Evolutionary conservation across 257 asterid species (phyloP), one percentile per base, ranked within the genome.

Genomic region (Coffea canephora): DNA sequence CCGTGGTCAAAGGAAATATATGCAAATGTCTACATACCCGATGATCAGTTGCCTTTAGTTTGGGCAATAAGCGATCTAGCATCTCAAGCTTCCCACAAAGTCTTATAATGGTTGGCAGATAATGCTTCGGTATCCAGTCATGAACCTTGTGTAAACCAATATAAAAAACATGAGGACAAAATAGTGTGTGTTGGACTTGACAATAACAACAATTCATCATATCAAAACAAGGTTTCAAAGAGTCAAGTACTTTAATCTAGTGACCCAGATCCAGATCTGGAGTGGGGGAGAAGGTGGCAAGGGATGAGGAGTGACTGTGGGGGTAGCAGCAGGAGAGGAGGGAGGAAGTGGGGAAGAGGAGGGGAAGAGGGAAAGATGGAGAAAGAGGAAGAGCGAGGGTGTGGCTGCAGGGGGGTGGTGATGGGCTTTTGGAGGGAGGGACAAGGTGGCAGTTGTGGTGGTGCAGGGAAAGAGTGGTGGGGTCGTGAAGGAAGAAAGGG

Each of bases 61-160:
- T 96, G 78, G 99, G 99, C 79, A 96, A 85, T 82, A 96, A 83
- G 41, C 99, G 89, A 87, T 96, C 99, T 78, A 96, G 84, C 95
- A 96, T 92, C 94, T 96, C 99, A 88, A 96, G 99, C 93, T 96
- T 96, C 88, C 99, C 99, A 85, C 99, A 96, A 43, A 96, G 95
- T 79, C 99, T 91, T 82, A 96, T 84, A 78, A 92, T 3, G 75
- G 82, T 88, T 31, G 99, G 99, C 82, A 96, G 93, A 87, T 92
- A 92, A 87, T 96, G 99, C 82, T 85, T 90, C 36, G 99, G 99
- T 84, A 96, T 88, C 68, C 82, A 87, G 61, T 92, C 97, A 74
- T 96, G 97, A 88, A 96, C 97, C 99, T 96, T 82, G 79, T 12
- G 72, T 18, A 69, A 39, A 74, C 72, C 77, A 21, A 73, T n/a